Percentiles rank a stretch among this genome's conserved stretches.
Conservation (phyloP, 371 early-diverging fungal species). For the Syncephalis plumigaleata region DNA sequence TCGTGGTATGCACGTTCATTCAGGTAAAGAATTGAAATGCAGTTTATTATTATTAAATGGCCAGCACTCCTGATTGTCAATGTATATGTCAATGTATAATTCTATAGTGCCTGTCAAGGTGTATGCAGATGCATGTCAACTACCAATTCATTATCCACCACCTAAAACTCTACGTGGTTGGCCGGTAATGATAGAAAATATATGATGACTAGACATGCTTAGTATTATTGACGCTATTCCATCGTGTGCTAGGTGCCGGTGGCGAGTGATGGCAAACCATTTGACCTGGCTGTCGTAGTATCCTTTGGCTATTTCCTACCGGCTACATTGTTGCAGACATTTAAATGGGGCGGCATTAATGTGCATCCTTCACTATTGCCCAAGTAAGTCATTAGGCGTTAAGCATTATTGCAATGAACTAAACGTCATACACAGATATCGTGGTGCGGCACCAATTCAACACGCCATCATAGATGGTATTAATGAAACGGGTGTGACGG, state of each 20-base stretch:
- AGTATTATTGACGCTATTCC: not conserved
- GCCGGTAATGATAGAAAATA: too few species aligned
- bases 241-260: conserved; percentile 2
- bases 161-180: conserved; percentile 21
- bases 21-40: conserved; percentile 4
- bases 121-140: conserved; percentile 10
- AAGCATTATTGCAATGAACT: too few species aligned
- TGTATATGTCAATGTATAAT: too few species aligned
- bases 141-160: conserved; percentile 20
- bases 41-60: conserved; percentile 1
- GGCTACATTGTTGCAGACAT: conserved; percentile 32
- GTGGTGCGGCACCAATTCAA: conserved; percentile 88
- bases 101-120: conserved; percentile 19
- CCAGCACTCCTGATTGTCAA: too few species aligned
- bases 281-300: conserved; percentile 77
- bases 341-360: conserved; percentile 60
- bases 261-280: not conserved
- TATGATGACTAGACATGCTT: too few species aligned
- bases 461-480: conserved; percentile 69
- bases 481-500: conserved; percentile 60
- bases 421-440: too few species aligned
- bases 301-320: conserved; percentile 90
- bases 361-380: conserved; percentile 83
- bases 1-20: conserved; percentile 5
- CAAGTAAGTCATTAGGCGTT: too few species aligned